These are phyloP conservation scores for Aspergillus sp. DNA, from an alignment of 2,329 filamentous ascomycete genomes.

Conservation along the genomic window DNA sequence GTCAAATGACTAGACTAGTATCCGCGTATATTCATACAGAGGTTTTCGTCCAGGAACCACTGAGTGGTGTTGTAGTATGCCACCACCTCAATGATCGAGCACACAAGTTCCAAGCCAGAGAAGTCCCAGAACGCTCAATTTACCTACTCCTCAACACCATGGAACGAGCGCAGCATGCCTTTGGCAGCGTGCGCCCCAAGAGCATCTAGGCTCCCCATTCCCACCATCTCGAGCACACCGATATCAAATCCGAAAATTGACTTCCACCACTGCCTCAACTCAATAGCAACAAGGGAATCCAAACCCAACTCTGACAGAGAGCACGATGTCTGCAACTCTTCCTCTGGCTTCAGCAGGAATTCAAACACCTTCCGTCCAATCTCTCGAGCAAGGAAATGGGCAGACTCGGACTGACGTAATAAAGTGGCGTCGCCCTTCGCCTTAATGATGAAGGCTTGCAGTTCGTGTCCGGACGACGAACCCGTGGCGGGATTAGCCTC, in stretches of 20 bases:
- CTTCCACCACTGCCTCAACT: conserved; percentile 31
- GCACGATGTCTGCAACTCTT: conserved; percentile 20
- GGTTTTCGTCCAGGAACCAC: too few species aligned
- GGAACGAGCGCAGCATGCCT: background rate
- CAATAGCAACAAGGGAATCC: conserved; percentile 34
- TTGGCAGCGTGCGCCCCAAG: background rate
- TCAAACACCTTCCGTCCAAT: conserved; percentile 24
- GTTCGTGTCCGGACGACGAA: too few species aligned
- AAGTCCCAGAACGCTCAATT: too few species aligned
- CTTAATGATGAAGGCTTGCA: background rate
- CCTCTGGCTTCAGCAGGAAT: conserved; percentile 22
- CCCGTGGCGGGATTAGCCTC: too few species aligned
- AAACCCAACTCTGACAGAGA: conserved; percentile 26
- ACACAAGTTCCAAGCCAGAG: too few species aligned
- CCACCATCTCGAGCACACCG: conserved; percentile 29
- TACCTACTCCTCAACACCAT: too few species aligned
- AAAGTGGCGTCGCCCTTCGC: background rate
- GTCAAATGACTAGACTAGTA: too few species aligned
- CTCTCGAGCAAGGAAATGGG: conserved; percentile 18
- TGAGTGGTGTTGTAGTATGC: too few species aligned
- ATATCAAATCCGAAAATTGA: conserved; percentile 24
- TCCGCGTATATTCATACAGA: too few species aligned
- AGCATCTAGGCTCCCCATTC: background rate
- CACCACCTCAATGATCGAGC: too few species aligned
- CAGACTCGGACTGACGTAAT: background rate